A percentile compares a stretch with the other conserved stretches of the same genome.
Conservation (phyloP, 441 rosid genomes). For the Brassica hybrid region DNA sequence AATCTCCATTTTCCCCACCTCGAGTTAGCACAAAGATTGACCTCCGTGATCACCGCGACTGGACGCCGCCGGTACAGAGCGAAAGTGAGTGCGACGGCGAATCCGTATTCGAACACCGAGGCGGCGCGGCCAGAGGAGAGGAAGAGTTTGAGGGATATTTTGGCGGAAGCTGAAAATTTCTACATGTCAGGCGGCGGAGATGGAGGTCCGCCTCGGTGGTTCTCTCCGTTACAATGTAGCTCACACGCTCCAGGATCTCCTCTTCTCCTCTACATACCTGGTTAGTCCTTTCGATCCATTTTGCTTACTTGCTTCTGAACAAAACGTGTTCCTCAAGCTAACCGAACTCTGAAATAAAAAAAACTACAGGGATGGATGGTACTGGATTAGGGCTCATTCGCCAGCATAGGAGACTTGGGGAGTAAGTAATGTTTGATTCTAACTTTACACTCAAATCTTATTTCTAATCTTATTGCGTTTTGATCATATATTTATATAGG, state of each 20-base stretch:
- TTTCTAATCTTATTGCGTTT: neutral
- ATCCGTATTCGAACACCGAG: slow-evolving; percentile 36
- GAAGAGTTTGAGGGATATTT: slow-evolving; percentile 38
- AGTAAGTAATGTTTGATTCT: neutral
- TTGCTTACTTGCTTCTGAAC: neutral
- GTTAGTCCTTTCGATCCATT: slow-evolving; percentile 35
- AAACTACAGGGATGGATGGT: slow-evolving; percentile 77
- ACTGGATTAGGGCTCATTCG: slow-evolving; percentile 80
- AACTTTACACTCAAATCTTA: neutral
- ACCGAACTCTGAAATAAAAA: neutral
- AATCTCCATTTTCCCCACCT: neutral
- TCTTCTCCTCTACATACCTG: slow-evolving; percentile 75
- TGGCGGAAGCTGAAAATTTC: slow-evolving; percentile 35
- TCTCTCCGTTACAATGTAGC: slow-evolving; percentile 73
- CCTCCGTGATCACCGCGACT: neutral
- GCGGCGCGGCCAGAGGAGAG: slow-evolving; percentile 24
- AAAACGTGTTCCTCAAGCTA: neutral
- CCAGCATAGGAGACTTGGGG: slow-evolving; percentile 69
- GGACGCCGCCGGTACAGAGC: neutral
- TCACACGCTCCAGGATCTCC: slow-evolving; percentile 58
- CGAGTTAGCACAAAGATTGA: slow-evolving; percentile 3
- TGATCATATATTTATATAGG: slow-evolving; percentile 42
- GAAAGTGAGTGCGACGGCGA: slow-evolving; percentile 21
- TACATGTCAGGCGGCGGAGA: slow-evolving; percentile 43
- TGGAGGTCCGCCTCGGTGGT: slow-evolving; percentile 79